These are phyloP conservation scores for Ceratocystis eucalypticola DNA, from an alignment of 2,329 filamentous ascomycete genomes.

Conservation along the genomic window DNA sequence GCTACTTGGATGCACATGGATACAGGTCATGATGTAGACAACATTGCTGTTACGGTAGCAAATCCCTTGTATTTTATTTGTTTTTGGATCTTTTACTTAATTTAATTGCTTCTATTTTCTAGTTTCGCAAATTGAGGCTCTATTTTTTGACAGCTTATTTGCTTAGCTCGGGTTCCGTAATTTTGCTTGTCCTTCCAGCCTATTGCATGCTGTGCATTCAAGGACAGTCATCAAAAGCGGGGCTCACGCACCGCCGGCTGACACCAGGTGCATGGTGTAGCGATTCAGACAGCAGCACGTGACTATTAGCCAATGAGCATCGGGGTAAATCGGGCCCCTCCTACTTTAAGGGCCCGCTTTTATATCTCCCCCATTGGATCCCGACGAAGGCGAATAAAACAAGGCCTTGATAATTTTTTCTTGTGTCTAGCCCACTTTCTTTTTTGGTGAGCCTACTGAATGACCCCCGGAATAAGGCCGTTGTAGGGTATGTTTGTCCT, in stretches of 20 bases:
- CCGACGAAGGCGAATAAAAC: constrained; percentile 10
- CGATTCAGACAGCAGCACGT: constrained; percentile 13
- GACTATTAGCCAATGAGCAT: constrained; percentile 20
- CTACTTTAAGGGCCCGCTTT: constrained; percentile 12
- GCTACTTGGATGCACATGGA: too few relatives aligned
- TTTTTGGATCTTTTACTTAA: neutral
- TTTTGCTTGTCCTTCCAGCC: constrained; percentile 7
- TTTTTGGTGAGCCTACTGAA: neutral
- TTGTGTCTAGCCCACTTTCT: neutral
- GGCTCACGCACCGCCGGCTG: constrained; percentile 7
- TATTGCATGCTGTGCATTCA: constrained; percentile 18
- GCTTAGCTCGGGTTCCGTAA: too few relatives aligned
- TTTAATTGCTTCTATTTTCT: neutral
- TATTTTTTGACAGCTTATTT: neutral
- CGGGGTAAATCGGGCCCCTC: constrained; percentile 21
- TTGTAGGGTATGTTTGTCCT: neutral
- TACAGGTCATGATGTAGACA: too few relatives aligned
- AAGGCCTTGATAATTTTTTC: constrained; percentile 12
- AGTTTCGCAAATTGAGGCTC: neutral
- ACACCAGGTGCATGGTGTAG: neutral
- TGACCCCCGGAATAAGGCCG: neutral
- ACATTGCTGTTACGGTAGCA: too few relatives aligned
- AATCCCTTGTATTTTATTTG: neutral
- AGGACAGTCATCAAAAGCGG: constrained; percentile 16
- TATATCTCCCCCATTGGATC: constrained; percentile 16